Evolutionary conservation across 805 yeast genomes (phyloP).

Genomic region (Yarrowia sp.): DNA sequence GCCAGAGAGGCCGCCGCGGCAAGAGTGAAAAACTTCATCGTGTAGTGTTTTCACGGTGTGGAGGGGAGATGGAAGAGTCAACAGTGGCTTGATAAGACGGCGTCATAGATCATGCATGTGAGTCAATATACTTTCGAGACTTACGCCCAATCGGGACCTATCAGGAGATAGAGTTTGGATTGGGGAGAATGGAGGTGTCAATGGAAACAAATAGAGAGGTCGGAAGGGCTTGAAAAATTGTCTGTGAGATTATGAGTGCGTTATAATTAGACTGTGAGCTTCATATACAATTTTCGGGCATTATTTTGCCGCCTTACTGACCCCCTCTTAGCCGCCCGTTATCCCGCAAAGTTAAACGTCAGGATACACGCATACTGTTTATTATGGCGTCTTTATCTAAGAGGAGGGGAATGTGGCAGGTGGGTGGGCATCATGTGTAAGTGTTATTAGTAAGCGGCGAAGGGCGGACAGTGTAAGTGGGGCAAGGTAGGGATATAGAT

Average conservation of each 20-base stretch:
- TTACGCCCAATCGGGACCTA: conserved; percentile 14
- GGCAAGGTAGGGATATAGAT: too few relatives aligned
- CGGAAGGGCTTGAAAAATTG: too few relatives aligned
- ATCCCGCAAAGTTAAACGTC: conserved; percentile 20
- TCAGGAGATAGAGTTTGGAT: conserved; percentile 15
- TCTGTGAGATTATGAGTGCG: too few relatives aligned
- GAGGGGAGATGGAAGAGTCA: conserved; percentile 12
- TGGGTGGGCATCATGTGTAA: too few relatives aligned
- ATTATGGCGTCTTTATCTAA: conserved; percentile 27
- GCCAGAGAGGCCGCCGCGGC: conserved; percentile 27
- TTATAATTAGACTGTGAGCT: too few relatives aligned
- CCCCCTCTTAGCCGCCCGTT: neutral
- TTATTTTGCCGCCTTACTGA: neutral
- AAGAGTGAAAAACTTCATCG: conserved; percentile 12
- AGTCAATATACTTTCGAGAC: conserved; percentile 6
- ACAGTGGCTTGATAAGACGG: conserved; percentile 32
- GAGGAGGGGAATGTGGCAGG: neutral
- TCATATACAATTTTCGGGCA: too few relatives aligned
- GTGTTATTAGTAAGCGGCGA: too few relatives aligned
- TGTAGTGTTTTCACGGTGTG: neutral
- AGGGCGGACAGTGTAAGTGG: neutral
- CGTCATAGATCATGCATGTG: conserved; percentile 30
- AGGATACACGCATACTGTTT: conserved; percentile 6
- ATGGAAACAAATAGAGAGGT: too few relatives aligned
- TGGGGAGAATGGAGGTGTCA: too few relatives aligned